A percentile compares a stretch with the other conserved stretches of the same genome.
phyloP scores from a whole-genome alignment of 2,329 filamentous ascomycete genomes.

The Cladophialophora chaetospira region DNA sequence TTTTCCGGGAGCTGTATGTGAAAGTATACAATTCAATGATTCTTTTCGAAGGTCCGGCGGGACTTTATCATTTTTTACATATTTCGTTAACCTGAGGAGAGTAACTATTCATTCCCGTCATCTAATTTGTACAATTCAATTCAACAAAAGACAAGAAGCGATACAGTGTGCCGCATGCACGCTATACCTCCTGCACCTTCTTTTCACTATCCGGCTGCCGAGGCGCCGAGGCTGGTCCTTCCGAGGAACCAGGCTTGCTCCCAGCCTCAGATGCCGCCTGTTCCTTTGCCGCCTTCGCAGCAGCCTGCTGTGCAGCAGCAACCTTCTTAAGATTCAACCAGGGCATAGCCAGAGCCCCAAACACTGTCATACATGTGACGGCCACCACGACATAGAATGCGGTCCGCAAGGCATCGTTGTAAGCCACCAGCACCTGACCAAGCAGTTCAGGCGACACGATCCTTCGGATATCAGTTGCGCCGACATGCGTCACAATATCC shows the following conservation, averaged over 20 bases:
- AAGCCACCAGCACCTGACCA: conserved; percentile 59
- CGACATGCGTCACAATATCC: conserved; percentile 22
- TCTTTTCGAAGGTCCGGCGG: no score
- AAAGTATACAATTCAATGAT: no score
- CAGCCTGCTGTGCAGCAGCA: conserved; percentile 19
- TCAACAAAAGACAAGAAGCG: no score
- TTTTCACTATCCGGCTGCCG: neutral
- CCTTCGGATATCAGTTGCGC: conserved; percentile 48
- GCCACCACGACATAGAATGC: conserved; percentile 64
- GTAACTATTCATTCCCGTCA: no score
- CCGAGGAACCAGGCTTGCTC: neutral
- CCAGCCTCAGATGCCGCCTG: neutral
- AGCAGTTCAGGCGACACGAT: conserved; percentile 55
- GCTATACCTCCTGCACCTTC: conserved; percentile 10
- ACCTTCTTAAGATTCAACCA: conserved; percentile 66
- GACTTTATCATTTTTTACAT: no score
- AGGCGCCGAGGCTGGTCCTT: neutral
- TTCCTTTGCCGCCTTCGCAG: conserved; percentile 11
- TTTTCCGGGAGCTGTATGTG: no score
- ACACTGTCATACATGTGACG: conserved; percentile 55
- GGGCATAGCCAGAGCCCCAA: conserved; percentile 60
- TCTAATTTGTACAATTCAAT: no score
- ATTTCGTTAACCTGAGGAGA: no score
- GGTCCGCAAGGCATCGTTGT: conserved; percentile 62
- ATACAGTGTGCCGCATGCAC: no score